Percentiles rank a stretch among this genome's conserved stretches.
phyloP scores from a whole-genome alignment of 257 asterid species.

The Ajuga chamaepitys region DNA sequence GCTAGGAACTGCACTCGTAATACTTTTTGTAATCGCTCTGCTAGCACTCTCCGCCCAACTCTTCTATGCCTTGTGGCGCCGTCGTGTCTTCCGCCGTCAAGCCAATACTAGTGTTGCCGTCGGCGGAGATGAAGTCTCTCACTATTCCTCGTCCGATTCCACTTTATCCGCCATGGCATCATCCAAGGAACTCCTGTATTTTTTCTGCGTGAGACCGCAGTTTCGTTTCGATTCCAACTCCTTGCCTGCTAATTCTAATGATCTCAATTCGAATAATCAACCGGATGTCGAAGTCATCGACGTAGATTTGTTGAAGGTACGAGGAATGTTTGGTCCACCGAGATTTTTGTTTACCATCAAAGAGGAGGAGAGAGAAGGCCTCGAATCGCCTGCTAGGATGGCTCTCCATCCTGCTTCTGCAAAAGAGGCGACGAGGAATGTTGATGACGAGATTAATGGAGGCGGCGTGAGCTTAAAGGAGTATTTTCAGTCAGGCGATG shows the following conservation, averaged over 20 bases:
- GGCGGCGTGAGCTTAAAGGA: conserved; percentile 28
- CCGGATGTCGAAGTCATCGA: conserved; percentile 47
- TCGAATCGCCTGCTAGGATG: conserved; percentile 29
- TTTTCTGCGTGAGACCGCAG: conserved; percentile 33
- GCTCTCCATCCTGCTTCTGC: conserved; percentile 10
- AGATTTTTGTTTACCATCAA: conserved; percentile 46
- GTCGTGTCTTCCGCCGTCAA: conserved; percentile 42
- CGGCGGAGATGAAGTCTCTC: conserved; percentile 15
- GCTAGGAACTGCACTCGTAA: conserved; percentile 31
- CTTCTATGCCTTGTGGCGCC: conserved; percentile 47
- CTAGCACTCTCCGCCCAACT: conserved; percentile 34
- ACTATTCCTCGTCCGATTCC: conserved; percentile 21
- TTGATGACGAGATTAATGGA: conserved; percentile 1
- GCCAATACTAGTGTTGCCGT: not conserved
- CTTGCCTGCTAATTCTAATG: not conserved
- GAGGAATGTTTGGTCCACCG: conserved; percentile 51
- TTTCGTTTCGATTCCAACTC: conserved; percentile 28
- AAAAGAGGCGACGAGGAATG: not conserved
- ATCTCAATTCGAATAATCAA: not conserved
- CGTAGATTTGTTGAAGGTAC: conserved; percentile 48
- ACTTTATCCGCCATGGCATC: conserved; percentile 11
- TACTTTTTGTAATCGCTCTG: conserved; percentile 38
- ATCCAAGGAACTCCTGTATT: conserved; percentile 48
- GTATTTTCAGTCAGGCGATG: conserved; percentile 20
- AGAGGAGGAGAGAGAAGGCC: conserved; percentile 51